Evolutionary conservation across 179 eudicot species (phyloP).

Genomic region (Patellifolia procumbens): DNA sequence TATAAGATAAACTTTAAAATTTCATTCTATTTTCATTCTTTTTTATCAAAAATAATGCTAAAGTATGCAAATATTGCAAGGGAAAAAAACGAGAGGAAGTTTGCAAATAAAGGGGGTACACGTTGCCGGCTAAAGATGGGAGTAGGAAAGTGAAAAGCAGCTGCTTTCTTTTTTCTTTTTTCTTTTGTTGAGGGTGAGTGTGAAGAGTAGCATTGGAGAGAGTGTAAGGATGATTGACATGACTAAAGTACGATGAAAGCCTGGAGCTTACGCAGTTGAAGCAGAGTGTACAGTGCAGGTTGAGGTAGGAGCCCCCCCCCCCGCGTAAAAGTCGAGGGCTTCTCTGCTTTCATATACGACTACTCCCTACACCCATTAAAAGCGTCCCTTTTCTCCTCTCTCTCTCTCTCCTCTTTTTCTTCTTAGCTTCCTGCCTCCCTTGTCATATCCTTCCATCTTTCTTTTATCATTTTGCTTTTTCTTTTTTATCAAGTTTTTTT

Average conservation of each 20-base stretch:
- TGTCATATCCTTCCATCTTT: conserved; percentile 14
- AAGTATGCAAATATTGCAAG: too few species aligned
- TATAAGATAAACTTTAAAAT: too few species aligned
- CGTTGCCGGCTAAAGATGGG: background rate
- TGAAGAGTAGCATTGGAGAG: background rate
- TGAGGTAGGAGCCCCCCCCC: background rate
- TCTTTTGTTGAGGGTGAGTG: too few species aligned
- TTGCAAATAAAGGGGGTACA: background rate
- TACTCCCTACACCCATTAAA: background rate
- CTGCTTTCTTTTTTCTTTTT: too few species aligned
- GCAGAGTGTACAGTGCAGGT: conserved; percentile 13
- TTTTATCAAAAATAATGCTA: too few species aligned
- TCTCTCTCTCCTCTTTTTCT: background rate
- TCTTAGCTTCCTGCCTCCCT: conserved; percentile 11
- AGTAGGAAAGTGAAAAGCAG: too few species aligned
- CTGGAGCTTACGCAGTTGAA: conserved; percentile 24
- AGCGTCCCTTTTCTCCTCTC: background rate
- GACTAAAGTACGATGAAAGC: conserved; percentile 58
- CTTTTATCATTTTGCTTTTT: background rate
- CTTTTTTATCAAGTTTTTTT: background rate
- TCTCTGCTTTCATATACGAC: background rate
- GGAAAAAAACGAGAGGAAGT: background rate
- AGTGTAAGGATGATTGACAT: conserved; percentile 37
- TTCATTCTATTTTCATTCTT: too few species aligned
- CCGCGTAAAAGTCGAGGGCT: conserved; percentile 63